These are phyloP conservation scores for Cladosporium colombiae DNA, from an alignment of 2,329 filamentous ascomycete genomes.

Conservation along the genomic window DNA sequence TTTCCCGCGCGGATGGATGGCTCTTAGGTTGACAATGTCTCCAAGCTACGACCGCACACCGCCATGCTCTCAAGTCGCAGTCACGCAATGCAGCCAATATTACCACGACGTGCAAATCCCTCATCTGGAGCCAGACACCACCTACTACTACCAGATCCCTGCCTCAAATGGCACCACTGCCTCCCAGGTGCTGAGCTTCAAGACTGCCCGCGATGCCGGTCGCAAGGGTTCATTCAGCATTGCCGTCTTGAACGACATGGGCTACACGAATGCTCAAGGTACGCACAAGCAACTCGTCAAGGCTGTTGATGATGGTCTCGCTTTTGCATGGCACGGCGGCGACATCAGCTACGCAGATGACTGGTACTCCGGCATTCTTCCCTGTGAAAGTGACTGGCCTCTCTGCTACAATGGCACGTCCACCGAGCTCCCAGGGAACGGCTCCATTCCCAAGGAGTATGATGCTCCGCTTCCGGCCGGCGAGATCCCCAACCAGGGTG, in stretches of 20 bases:
- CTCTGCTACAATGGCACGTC: slow-evolving; percentile 55
- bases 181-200: slow-evolving; percentile 45
- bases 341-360: slow-evolving; percentile 63
- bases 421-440: slow-evolving; percentile 43
- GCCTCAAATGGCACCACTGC: slow-evolving; percentile 28
- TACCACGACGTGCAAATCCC: slow-evolving; percentile 25
- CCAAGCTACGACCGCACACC: slow-evolving; percentile 54
- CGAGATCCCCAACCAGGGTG: slow-evolving; percentile 49
- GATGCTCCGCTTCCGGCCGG: slow-evolving; percentile 48
- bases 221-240: slow-evolving; percentile 57
- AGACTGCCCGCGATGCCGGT: slow-evolving; percentile 55
- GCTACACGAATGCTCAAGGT: slow-evolving; percentile 29
- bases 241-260: slow-evolving; percentile 55
- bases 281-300: slow-evolving; percentile 42
- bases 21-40: neutral
- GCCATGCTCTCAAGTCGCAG: slow-evolving; percentile 36
- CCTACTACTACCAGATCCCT: slow-evolving; percentile 27
- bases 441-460: slow-evolving; percentile 44
- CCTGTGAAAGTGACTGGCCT: slow-evolving; percentile 49
- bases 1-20: neutral
- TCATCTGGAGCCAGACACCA: slow-evolving; percentile 25
- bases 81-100: slow-evolving; percentile 25
- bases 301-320: slow-evolving; percentile 50
- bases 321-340: slow-evolving; percentile 39
- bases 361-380: slow-evolving; percentile 50